Evolutionary conservation across 78 protist genomes (phyloP).

Genomic region (Dictyostelium citrinum): DNA sequence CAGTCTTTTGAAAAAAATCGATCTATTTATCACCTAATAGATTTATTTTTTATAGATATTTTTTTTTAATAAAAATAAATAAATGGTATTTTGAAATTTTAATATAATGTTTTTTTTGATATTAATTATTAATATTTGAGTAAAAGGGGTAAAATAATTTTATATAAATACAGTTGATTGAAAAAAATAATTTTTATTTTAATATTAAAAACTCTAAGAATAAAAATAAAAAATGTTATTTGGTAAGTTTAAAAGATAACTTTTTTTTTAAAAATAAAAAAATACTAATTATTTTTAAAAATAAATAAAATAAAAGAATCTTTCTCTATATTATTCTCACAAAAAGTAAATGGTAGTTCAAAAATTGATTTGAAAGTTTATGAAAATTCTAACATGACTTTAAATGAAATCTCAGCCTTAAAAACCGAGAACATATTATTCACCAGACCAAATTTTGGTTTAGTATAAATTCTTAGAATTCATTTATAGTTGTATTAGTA

Average conservation of each 20-base stretch:
- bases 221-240: not conserved
- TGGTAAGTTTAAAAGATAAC: not conserved
- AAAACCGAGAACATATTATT: not conserved
- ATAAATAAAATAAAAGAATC: not conserved
- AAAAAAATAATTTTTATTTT: too few species aligned
- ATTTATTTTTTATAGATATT: not conserved
- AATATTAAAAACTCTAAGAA: too few species aligned
- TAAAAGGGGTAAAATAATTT: not conserved
- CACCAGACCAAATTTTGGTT: not conserved
- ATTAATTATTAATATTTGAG: not conserved
- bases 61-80: not conserved
- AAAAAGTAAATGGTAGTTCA: not conserved
- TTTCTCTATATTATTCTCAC: not conserved
- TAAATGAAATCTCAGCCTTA: not conserved
- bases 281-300: not conserved
- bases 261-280: not conserved
- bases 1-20: not conserved
- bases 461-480: not conserved
- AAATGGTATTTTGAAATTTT: not conserved
- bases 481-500: not conserved
- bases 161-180: not conserved
- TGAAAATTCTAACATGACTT: not conserved
- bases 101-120: not conserved
- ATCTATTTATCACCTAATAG: not conserved
- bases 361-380: not conserved